These are phyloP conservation scores for Spatholobus suberectus DNA, from an alignment of 306 rosid genomes.

Conservation along the genomic window DNA sequence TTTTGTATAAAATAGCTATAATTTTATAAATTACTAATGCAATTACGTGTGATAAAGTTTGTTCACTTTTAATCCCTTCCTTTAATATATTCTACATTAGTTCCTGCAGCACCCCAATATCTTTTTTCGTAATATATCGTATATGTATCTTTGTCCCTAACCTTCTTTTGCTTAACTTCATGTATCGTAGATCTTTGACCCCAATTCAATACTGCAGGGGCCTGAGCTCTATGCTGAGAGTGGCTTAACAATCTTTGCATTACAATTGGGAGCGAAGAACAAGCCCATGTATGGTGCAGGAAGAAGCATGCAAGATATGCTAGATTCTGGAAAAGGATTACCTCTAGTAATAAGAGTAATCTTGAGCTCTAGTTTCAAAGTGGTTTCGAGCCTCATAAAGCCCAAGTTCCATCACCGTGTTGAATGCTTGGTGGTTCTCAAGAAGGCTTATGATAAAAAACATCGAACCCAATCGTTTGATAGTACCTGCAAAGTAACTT, in stretches of 20 bases:
- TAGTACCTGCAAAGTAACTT: constrained; percentile 59
- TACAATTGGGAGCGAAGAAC: constrained; percentile 60
- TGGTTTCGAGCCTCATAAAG: constrained; percentile 61
- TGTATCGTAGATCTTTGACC: background rate
- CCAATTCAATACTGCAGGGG: constrained; percentile 50
- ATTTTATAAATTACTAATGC: too few species aligned
- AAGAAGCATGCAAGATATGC: constrained; percentile 79
- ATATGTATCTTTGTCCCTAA: background rate
- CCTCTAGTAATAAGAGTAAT: constrained; percentile 51
- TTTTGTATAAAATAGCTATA: too few species aligned
- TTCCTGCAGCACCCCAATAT: background rate
- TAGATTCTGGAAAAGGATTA: constrained; percentile 73
- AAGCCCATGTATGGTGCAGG: constrained; percentile 94
- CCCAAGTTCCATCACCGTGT: constrained; percentile 66
- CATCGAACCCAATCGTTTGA: constrained; percentile 64
- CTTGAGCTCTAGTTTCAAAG: constrained; percentile 53
- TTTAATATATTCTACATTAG: background rate
- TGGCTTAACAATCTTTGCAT: constrained; percentile 55
- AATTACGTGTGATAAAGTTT: too few species aligned
- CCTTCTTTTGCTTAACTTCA: background rate
- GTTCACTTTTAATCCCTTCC: too few species aligned
- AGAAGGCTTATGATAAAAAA: constrained; percentile 53
- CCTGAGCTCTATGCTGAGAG: constrained; percentile 66
- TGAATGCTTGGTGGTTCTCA: constrained; percentile 63
- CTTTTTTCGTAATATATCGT: background rate